Conservation (phyloP, 164 flowering plant species). For the Platanus orientalis region DNA sequence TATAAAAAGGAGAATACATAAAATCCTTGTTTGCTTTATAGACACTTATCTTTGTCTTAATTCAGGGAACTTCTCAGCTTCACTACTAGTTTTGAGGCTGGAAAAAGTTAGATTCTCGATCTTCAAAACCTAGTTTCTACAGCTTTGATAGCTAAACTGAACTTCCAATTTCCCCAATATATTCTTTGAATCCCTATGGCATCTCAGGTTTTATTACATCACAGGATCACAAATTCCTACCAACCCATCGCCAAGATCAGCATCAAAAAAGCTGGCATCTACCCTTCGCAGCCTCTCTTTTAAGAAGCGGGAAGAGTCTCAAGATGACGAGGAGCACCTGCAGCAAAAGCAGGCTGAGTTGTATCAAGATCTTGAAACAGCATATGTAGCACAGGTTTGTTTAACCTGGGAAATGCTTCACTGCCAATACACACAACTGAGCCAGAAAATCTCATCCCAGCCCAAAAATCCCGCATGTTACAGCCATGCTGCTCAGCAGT, state of each 20-base stretch:
- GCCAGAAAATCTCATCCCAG: conserved; percentile 46
- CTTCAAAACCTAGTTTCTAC: too few species aligned
- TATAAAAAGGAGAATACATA: too few species aligned
- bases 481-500: conserved; percentile 70
- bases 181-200: neutral
- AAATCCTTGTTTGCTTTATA: too few species aligned
- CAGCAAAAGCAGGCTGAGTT: conserved; percentile 48
- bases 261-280: conserved; percentile 69
- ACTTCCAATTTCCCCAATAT: too few species aligned
- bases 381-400: conserved; percentile 86
- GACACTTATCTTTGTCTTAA: too few species aligned
- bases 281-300: conserved; percentile 73
- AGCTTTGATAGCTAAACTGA: neutral
- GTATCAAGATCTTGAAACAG: conserved; percentile 66
- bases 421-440: conserved; percentile 71
- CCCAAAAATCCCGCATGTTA: conserved; percentile 53
- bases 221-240: conserved; percentile 39
- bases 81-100: too few species aligned
- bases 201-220: conserved; percentile 7
- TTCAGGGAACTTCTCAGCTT: too few species aligned
- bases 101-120: too few species aligned
- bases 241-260: conserved; percentile 65
- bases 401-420: conserved; percentile 95
- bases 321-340: conserved; percentile 58
- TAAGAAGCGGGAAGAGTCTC: conserved; percentile 55